Conservation (phyloP, 257 asterid genomes). For the Leonotis leonurus region DNA sequence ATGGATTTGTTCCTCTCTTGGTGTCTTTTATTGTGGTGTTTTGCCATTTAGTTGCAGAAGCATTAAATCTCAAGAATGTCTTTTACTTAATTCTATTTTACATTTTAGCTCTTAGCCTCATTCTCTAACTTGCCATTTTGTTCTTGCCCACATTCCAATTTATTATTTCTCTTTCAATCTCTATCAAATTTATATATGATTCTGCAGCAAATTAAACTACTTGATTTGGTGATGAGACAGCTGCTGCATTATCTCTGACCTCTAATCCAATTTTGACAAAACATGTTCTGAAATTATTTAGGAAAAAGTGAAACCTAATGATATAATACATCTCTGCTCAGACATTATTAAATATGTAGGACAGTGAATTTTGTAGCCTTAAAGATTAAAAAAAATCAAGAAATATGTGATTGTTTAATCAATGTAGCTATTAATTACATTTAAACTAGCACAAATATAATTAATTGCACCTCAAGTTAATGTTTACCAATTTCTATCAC, state of each 20-base stretch:
- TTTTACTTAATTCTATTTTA: slow-evolving; percentile 27
- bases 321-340: not conserved
- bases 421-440: too few species aligned
- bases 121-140: slow-evolving; percentile 24
- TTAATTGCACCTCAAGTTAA: too few species aligned
- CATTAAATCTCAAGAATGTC: slow-evolving; percentile 43
- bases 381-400: too few species aligned
- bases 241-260: slow-evolving; percentile 13
- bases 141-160: slow-evolving; percentile 21
- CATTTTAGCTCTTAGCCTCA: slow-evolving; percentile 37
- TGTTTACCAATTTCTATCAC: too few species aligned
- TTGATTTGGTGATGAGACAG: slow-evolving; percentile 21
- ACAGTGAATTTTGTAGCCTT: too few species aligned
- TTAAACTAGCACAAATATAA: too few species aligned
- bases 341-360: too few species aligned
- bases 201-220: slow-evolving; percentile 1
- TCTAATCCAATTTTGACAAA: not conserved
- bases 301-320: not conserved
- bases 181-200: slow-evolving; percentile 5
- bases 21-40: slow-evolving; percentile 43
- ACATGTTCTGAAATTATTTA: not conserved
- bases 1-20: slow-evolving; percentile 49
- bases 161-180: not conserved
- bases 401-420: too few species aligned
- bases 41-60: slow-evolving; percentile 28